Base-by-base conservation (phyloP, 352 stramenopile species). In the Phytophthora sojae region DNA sequence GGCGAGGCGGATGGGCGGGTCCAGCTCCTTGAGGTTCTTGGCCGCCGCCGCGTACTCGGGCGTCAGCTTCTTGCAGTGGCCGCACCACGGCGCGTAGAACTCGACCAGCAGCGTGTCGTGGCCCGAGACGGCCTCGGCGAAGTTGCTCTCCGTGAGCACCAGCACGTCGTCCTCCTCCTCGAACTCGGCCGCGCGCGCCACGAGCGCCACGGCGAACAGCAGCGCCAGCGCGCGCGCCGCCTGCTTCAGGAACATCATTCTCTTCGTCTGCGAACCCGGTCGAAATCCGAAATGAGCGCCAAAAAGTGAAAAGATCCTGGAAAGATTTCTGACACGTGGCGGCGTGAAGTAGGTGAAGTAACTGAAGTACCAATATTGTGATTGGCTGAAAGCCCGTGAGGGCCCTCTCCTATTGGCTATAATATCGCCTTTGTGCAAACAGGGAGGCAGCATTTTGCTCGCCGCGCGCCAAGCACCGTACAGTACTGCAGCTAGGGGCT, bases 81-180 rank as follows among this genome's bases (percentile, higher is more conserved):
- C 96, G 64, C 94, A 98, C 94, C 94, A 99, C 49, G 95, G 96
- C 54, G 96, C 96, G 57, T 97, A 98, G 71, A 99, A 99, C 76
- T 98, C 92, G 4, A 97, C 92, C 37, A 98, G 85, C 51, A 98
- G 77, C 64, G 88, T 90, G 56, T 97, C 89, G 80, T 97, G 78
- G 54, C 82, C 73, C 39, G 79, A 74, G 21, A 98, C 81, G 17
- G 93, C 92, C 29, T 93, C 90, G 50, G 96, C 92, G 69, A 98
- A 97, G 84, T 96, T 97, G 75, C 92, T 80, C 73, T 98, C 90
- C 57, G 86, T 97, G 64, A 98, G 82, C 53, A 97, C 90, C 47
- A 98, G 74, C 73, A 98, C 94, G 73, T 95, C 86, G 25, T 97
- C 91, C 69, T 97, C 92, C 74, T 97, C 86, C 61, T 96, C 85